These are phyloP conservation scores for Ophiocordyceps sinensis DNA, from an alignment of 2,329 filamentous ascomycete species.

Conservation along the genomic window DNA sequence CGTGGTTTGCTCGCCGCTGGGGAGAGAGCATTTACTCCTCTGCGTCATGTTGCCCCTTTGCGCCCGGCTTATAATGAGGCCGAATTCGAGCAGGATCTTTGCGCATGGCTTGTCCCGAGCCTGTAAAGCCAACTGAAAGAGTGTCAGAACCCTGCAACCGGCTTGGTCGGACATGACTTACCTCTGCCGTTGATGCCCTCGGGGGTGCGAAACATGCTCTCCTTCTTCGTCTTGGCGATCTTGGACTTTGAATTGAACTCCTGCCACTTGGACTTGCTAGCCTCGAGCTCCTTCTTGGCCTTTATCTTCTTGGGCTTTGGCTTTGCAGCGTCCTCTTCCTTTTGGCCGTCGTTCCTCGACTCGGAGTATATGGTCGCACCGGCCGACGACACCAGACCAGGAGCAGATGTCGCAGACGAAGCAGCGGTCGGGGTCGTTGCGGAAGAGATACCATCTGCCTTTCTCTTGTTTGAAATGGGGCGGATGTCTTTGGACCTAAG, in stretches of 20 bases:
- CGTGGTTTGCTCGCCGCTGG: too few species aligned
- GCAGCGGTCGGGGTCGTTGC: conserved; percentile 25
- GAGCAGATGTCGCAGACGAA: conserved; percentile 17
- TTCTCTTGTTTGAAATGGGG: conserved; percentile 67
- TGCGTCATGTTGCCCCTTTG: neutral
- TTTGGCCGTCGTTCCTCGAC: conserved; percentile 44
- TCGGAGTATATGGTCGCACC: conserved; percentile 46
- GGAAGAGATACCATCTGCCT: conserved; percentile 63
- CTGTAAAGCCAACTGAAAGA: conserved; percentile 75
- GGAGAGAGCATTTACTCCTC: too few species aligned
- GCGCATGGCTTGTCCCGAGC: conserved; percentile 89
- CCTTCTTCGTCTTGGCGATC: conserved; percentile 57
- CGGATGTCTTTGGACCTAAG: conserved; percentile 71
- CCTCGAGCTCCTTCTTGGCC: conserved; percentile 81
- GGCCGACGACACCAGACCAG: conserved; percentile 35
- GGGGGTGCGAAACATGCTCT: conserved; percentile 93
- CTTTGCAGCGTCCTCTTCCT: conserved; percentile 53
- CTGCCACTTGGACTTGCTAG: conserved; percentile 86
- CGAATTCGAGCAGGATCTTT: conserved; percentile 74
- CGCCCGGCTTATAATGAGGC: conserved; percentile 64
- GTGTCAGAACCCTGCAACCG: neutral
- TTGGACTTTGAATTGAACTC: conserved; percentile 75
- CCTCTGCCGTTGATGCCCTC: conserved; percentile 78
- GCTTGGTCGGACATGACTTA: conserved; percentile 23
- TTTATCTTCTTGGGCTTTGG: conserved; percentile 80